Base-by-base conservation (phyloP, 2,329 filamentous ascomycete species). In the Neobulgaria alba region DNA sequence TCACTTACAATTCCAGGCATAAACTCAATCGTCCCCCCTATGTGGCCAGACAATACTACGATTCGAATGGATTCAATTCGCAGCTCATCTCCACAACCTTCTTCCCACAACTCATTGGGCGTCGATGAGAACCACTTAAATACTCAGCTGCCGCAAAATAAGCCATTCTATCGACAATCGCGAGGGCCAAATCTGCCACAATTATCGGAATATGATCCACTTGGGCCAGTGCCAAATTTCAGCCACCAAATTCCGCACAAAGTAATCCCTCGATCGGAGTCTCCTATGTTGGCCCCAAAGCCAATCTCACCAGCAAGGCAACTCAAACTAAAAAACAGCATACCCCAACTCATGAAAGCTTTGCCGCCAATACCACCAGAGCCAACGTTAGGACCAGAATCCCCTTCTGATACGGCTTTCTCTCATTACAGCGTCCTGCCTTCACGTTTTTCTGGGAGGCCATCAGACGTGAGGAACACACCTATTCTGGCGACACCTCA, bases 321-420 rank as follows among this genome's bases (percentile, higher is more conserved):
- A 35, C 34, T 58, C 23, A 59, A 52, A 37, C 39, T 60, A 26
- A 58, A 59, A 35, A 59, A 60, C 21, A 61, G 57, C 38, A 47
- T 60, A 15, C 55, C 56, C 17, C 55, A 57, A 21, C 45, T 60
- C 8, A 61, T 60, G 56, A 60, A 61, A 41, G 52, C 57, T 19
- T 50, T 60, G 16, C 58, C 57, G 17, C 42, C 53, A 7, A 23
- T 58, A 15, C 56, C 58, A 18, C 48, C 49, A 9, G 47, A 57
- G 26, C 41, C 42, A 15, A 18, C 36, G 9, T 19, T 42, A 44
- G 26, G 33, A n/a, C 37, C 33, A 2, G 15, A 35, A 3, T 37
- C 43, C 10, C 42, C 39, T 14, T 23, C n/a, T 12, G 29, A 38
- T 15, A 20, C 18, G 8, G 10, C 19, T 9, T 20, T 14, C 2